Evolutionary conservation across 2,329 filamentous ascomycete species (phyloP).

Genomic region (Trichoderma lentiforme): DNA sequence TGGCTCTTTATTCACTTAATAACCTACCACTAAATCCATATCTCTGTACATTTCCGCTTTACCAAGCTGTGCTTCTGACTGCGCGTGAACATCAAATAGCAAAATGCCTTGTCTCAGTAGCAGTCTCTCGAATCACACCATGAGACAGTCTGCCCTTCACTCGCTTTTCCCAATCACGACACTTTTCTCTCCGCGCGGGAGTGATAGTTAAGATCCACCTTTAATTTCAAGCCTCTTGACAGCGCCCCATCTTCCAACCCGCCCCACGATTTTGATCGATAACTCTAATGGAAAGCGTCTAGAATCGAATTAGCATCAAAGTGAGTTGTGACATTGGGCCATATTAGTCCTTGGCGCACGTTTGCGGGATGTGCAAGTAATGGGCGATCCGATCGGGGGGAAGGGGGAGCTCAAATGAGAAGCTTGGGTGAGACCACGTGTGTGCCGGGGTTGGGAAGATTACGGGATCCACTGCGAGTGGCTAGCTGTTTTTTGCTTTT

Average conservation of each 20-base stretch:
- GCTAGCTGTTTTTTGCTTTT: not conserved
- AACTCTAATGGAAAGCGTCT: not conserved
- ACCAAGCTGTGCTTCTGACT: not conserved
- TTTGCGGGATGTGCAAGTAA: not conserved
- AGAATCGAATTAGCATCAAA: not conserved
- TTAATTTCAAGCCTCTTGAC: not conserved
- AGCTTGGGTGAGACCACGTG: not conserved
- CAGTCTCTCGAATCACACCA: not conserved
- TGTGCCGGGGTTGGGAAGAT: not conserved
- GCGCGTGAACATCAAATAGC: not conserved
- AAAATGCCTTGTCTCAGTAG: not conserved
- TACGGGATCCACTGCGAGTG: not conserved
- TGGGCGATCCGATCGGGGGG: not conserved
- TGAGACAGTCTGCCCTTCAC: not conserved
- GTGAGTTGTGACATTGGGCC: not conserved
- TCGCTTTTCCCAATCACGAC: not conserved
- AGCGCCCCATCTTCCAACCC: not conserved
- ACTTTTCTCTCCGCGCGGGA: not conserved
- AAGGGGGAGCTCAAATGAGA: not conserved
- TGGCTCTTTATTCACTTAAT: not conserved
- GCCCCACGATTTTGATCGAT: slow-evolving; percentile 12
- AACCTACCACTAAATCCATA: not conserved
- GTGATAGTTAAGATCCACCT: not conserved
- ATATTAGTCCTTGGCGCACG: not conserved
- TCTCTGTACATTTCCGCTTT: not conserved